Evolutionary conservation across 768 basidiomycete genomes (phyloP), one percentile per base, ranked within the genome.

Genomic region (Daedalea quercina): DNA sequence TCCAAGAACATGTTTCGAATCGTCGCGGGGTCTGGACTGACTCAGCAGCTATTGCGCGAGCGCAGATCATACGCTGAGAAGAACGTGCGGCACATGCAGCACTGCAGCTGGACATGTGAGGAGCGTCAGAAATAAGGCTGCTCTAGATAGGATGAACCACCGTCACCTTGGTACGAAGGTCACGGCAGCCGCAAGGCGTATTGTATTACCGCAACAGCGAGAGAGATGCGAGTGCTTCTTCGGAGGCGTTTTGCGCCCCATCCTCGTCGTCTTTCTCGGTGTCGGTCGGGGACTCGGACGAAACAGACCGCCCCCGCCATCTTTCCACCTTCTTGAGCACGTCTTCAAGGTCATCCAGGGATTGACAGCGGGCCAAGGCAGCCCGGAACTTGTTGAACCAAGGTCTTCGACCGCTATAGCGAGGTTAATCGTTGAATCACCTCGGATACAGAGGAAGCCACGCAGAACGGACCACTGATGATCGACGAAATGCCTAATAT

Each of bases 401-500:
- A 2, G 65, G 56, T 24, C 56, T 34, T 20, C 65, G 64, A n/a
- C 51, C 52, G 42, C 65, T 67, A 45, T 45, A 23, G 15, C 9
- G 3, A 28, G 22, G 22, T 44, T 49, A n/a, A 37, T 9, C 12
- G 12, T n/a, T n/a, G 15, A 20, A 42, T 2, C 13, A 15, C 42
- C 9, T 9, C 35, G 12, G 35, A n/a, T 2, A 31, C 12, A 44
- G 19, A 20, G 13, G 33, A n/a, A 15, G 22, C 34, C 22, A 25
- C 20, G 33, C 37, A 22, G 47, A 11, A 63, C 78, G 53, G 53
- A 84, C 86, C 81, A 85, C 65, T 86, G 82, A 61, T 80, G 80
- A 62, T 80, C 80, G 50, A 89, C 64, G 51, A 89, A 80, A 66
- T 84, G 81, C 44, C 79, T 73, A 53, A 90, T 70, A 61, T 90